A percentile compares a stretch with the other conserved stretches of the same genome.
phyloP scores from a whole-genome alignment of 495 filamentous ascomycete genomes.

The Podospora tetraspora region DNA sequence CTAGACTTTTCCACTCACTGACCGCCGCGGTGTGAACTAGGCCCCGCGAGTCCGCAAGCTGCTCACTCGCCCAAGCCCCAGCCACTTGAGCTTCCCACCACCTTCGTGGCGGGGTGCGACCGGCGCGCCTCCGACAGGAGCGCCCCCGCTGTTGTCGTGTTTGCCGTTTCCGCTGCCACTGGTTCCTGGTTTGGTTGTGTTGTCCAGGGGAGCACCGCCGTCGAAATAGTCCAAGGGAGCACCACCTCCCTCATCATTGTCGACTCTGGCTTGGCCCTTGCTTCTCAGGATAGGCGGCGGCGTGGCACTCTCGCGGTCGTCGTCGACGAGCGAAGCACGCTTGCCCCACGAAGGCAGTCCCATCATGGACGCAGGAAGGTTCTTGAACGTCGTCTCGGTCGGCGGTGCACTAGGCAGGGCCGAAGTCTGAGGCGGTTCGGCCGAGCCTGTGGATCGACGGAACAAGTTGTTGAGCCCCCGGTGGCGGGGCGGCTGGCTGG shows the following conservation, averaged over 20 bases:
- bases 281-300: constrained; percentile 44
- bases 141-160: constrained; percentile 13
- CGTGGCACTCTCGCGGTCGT: constrained; percentile 35
- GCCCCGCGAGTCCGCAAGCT: constrained; percentile 31
- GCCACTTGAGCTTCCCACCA: constrained; percentile 35
- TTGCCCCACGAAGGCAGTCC: constrained; percentile 30
- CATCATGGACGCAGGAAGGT: constrained; percentile 19
- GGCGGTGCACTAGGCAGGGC: constrained; percentile 30
- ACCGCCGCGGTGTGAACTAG: constrained; percentile 13
- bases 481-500: constrained; percentile 32
- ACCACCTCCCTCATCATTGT: constrained; percentile 22
- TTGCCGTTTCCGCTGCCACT: constrained; percentile 3
- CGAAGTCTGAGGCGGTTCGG: constrained; percentile 11
- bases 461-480: constrained; percentile 41
- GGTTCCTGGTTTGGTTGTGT: neutral
- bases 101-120: constrained; percentile 14
- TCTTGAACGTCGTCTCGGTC: constrained; percentile 32
- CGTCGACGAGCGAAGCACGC: constrained; percentile 23
- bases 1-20: neutral
- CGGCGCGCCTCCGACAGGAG: constrained; percentile 23
- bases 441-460: constrained; percentile 32
- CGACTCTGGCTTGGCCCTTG: constrained; percentile 21
- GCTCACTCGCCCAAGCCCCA: constrained; percentile 32
- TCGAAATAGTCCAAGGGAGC: constrained; percentile 10
- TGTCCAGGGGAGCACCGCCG: constrained; percentile 8